Base-by-base conservation (phyloP, 2,329 filamentous ascomycete genomes). In the Pseudomassariella vexata region DNA sequence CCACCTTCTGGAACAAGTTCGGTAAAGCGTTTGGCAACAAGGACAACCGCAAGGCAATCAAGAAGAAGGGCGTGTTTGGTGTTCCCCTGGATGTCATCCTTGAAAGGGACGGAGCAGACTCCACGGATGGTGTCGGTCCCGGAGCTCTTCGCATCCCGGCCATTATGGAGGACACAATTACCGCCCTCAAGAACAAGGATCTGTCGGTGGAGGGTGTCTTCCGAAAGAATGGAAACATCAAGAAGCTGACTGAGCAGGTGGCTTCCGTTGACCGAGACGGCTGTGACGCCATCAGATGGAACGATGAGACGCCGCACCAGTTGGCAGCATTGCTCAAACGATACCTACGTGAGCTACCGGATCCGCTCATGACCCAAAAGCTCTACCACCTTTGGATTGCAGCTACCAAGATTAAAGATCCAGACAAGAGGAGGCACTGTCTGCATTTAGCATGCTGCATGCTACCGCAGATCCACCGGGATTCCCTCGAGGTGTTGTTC, bases 141-240 rank as follows among this genome's bases (percentile, higher is more conserved):
- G 90, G 89, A 12, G 83, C 87, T 10, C 70, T 98, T 35, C 83
- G 87, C 32, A 86, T 98, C 24, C 92, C 92, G 3, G 85, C 87
- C n/a, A 70, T 98, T 32, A 75, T 98, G n/a, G 90, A 96, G 50
- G 90, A 95, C 54, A 81, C 90, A 29, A 82, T 98, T 22, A 84
- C 85, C 4, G 88, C 89, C 9, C 95, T 98, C 86, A 81, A 89
- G 48, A 92, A 90, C 60, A 96, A 98, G 87, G 92, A 98, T 57
- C 88, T 98, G 66, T 96, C 90, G 2, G 87, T 98, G 2, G 92
- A 98, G 59, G 92, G 92, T 49, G 89, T 98, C 15, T 98, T 98
- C 76, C 81, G 92, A 47, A 98, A 98, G 72, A 98, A 96, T 50
- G 92, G 92, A 48, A 98, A 96, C 59, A 95, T 98, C 64, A 90